These are phyloP conservation scores for Alopecurus myosuroides DNA, from an alignment of 176 grass and related monocot species.

Conservation along the genomic window DNA sequence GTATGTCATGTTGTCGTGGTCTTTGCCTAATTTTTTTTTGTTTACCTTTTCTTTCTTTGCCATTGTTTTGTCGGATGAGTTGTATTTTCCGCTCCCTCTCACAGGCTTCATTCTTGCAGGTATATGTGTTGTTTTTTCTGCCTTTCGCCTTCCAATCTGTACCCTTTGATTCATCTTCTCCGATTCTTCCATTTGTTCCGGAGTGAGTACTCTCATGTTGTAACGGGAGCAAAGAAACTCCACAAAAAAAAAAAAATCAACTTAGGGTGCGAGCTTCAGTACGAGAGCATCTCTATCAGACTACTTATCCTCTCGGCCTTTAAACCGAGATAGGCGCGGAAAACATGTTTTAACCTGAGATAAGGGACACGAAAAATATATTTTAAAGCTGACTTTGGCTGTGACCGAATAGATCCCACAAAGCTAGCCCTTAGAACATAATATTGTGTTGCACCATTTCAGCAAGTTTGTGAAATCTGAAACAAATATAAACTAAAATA, in stretches of 20 bases:
- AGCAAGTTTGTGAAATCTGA: no score
- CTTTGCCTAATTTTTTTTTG: neutral
- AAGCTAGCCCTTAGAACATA: no score
- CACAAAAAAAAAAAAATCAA: slow-evolving; percentile 10
- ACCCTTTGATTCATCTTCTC: neutral
- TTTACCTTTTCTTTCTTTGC: neutral
- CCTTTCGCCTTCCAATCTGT: neutral
- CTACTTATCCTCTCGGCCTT: no score
- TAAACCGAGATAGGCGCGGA: no score
- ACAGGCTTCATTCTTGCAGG: slow-evolving; percentile 55
- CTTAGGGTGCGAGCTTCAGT: neutral
- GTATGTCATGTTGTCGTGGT: slow-evolving; percentile 22
- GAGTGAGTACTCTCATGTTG: neutral
- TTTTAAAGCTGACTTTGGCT: no score
- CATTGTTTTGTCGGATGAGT: slow-evolving; percentile 45
- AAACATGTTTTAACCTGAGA: no score
- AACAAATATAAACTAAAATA: no score
- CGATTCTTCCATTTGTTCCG: neutral
- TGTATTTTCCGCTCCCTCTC: neutral
- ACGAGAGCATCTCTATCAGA: no score
- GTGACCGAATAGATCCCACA: no score
- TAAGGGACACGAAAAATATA: no score
- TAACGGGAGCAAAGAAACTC: slow-evolving; percentile 4
- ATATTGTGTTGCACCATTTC: no score
- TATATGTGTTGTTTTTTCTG: slow-evolving; percentile 39